phyloP scores from a whole-genome alignment of 2,329 filamentous ascomycete genomes.

The Rhynchosporium secalis region DNA sequence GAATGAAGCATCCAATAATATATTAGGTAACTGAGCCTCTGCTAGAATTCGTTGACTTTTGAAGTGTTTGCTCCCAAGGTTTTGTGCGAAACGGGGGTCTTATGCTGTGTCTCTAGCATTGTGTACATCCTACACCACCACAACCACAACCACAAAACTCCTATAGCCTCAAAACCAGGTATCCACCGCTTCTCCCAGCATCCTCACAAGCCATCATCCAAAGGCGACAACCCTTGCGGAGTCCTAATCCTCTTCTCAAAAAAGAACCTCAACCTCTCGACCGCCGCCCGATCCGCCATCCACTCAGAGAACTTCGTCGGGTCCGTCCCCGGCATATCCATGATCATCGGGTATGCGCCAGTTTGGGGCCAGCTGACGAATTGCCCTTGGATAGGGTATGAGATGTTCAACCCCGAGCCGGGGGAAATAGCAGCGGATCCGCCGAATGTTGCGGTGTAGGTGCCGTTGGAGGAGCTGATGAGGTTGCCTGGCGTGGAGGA shows the following conservation, averaged over 20 bases:
- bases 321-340: slow-evolving; percentile 39
- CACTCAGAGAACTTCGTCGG: slow-evolving; percentile 40
- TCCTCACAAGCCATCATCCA: slow-evolving; percentile 36
- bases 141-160: too few relatives aligned
- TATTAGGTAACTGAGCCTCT: too few relatives aligned
- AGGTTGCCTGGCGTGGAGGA: slow-evolving; percentile 46
- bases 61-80: too few relatives aligned
- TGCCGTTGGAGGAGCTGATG: slow-evolving; percentile 36
- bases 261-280: slow-evolving; percentile 43
- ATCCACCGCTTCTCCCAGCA: too few relatives aligned
- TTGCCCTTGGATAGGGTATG: slow-evolving; percentile 36
- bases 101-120: too few relatives aligned
- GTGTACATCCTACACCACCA: too few relatives aligned
- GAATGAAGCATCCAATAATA: too few relatives aligned
- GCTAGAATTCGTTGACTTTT: too few relatives aligned
- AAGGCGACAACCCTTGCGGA: slow-evolving; percentile 43
- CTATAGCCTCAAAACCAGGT: too few relatives aligned
- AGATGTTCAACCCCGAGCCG: neutral
- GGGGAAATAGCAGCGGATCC: slow-evolving; percentile 24
- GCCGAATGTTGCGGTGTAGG: slow-evolving; percentile 42
- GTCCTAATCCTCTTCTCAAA: slow-evolving; percentile 44
- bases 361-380: slow-evolving; percentile 52
- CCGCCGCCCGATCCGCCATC: slow-evolving; percentile 41
- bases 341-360: slow-evolving; percentile 41
- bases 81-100: too few relatives aligned